Evolutionary conservation across 2,329 filamentous ascomycete genomes (phyloP), one percentile per base, ranked within the genome.

Genomic region (Exophiala mesophila): DNA sequence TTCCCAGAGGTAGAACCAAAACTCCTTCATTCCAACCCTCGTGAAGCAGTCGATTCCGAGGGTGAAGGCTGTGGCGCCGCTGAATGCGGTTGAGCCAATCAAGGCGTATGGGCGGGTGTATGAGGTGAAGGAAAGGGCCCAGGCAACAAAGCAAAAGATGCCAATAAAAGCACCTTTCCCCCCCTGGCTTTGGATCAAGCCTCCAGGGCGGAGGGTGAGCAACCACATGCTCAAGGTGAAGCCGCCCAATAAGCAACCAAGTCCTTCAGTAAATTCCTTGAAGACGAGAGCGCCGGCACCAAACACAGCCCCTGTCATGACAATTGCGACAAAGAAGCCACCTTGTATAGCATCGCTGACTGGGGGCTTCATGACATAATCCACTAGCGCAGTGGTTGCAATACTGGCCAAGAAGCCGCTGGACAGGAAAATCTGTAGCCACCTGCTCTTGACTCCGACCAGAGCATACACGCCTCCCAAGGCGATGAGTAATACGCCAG

Each of bases 181-280:
- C 12, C 72, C 69, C 1, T 72, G 72, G 2, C 74, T 71, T 3
- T 71, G 69, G 29, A 96, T 70, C 23, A 95, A 69, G 1, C 89
- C 88, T 5, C 88, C 89, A 0, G 80, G 72, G 42, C 80, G 82
- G 31, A 96, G 65, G 17, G 82, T 82, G 33, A 96, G 72, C 38
- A 97, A 72, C 90, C 90, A 97, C 88, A 94, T 94, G 59, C 82
- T 80, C 5, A 92, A 60, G 51, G 82, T 88, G 61, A 92, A 94
- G 1, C 88, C 88, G 18, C 88, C 88, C 0, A 95, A 70, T n/a
- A 90, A 69, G 59, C 87, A 95, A 2, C 85, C 87, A n/a, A 95
- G 68, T 42, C 88, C 83, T 62, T 85, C 82, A 0, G 87, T 88
- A 32, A 95, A 72, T 55, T 96, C 88, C 43, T 80, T 77, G 65